phyloP scores from a whole-genome alignment of 2,329 filamentous ascomycete species.

The Cercospora janseana region DNA sequence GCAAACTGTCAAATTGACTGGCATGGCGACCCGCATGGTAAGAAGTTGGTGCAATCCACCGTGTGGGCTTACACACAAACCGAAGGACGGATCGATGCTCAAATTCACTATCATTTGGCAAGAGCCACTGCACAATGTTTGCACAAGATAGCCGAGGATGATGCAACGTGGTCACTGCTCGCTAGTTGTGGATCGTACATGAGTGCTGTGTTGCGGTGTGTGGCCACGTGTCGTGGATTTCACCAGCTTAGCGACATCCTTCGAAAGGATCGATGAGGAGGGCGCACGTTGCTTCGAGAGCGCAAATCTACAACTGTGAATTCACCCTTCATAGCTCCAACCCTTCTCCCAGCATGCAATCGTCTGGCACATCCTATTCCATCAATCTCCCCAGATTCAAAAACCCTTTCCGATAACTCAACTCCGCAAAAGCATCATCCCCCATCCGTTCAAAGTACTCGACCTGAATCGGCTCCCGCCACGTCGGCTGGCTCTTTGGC shows the following conservation, averaged over 20 bases:
- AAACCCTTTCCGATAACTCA: constrained; percentile 21
- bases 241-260: neutral
- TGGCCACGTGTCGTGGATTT: neutral
- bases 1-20: neutral
- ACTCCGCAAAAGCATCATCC: constrained; percentile 16
- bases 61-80: neutral
- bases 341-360: neutral
- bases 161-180: neutral
- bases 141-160: neutral
- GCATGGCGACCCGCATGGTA: neutral
- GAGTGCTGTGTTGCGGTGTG: neutral
- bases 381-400: constrained; percentile 20
- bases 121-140: neutral
- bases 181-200: neutral
- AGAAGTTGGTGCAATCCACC: neutral
- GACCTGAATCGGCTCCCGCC: constrained; percentile 20
- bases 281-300: too few species aligned
- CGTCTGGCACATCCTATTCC: neutral
- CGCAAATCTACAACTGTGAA: too few species aligned
- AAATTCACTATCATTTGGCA: neutral
- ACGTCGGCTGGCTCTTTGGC: constrained; percentile 23
- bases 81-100: neutral
- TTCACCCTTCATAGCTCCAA: neutral
- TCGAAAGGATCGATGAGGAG: neutral
- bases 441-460: constrained; percentile 25